Conservation (phyloP, 371 early-diverging fungal species). For the Syncephalis plumigaleata region DNA sequence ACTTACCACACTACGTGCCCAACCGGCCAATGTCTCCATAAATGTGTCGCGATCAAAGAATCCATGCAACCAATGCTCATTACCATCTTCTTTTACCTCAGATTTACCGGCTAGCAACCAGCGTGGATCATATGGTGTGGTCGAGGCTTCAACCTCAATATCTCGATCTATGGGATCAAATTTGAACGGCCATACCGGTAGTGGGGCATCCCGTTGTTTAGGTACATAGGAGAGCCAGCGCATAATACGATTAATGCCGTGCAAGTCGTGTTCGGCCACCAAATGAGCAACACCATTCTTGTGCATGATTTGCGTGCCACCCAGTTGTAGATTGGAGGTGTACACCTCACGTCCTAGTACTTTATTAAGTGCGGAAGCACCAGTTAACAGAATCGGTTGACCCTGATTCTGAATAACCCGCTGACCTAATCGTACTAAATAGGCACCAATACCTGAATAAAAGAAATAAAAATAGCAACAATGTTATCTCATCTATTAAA, state of each 20-base stretch:
- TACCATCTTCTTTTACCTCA: conserved; percentile 32
- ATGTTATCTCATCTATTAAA: neutral
- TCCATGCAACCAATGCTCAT: conserved; percentile 59
- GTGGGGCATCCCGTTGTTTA: conserved; percentile 33
- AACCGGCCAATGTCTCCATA: conserved; percentile 58
- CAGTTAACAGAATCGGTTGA: conserved; percentile 96
- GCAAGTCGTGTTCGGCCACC: conserved; percentile 86
- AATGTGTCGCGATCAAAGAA: conserved; percentile 88
- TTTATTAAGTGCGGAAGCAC: conserved; percentile 96
- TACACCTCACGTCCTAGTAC: conserved; percentile 96
- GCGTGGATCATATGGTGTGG: conserved; percentile 85
- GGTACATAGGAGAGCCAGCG: conserved; percentile 93
- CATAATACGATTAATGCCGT: conserved; percentile 83
- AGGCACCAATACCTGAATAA: conserved; percentile 77
- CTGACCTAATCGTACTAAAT: conserved; percentile 95
- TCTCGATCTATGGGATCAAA: conserved; percentile 53
- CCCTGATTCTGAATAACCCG: conserved; percentile 95
- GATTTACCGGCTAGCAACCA: conserved; percentile 70
- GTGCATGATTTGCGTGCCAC: conserved; percentile 98
- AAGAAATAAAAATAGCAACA: neutral
- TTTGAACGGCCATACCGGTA: conserved; percentile 27
- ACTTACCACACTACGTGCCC: conserved; percentile 34
- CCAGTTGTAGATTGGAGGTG: conserved; percentile 94
- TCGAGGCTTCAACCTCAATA: conserved; percentile 58
- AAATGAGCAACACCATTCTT: conserved; percentile 96